These are phyloP conservation scores for Phyllosticta ampelicida DNA, from an alignment of 2,329 filamentous ascomycete species.

Conservation along the genomic window DNA sequence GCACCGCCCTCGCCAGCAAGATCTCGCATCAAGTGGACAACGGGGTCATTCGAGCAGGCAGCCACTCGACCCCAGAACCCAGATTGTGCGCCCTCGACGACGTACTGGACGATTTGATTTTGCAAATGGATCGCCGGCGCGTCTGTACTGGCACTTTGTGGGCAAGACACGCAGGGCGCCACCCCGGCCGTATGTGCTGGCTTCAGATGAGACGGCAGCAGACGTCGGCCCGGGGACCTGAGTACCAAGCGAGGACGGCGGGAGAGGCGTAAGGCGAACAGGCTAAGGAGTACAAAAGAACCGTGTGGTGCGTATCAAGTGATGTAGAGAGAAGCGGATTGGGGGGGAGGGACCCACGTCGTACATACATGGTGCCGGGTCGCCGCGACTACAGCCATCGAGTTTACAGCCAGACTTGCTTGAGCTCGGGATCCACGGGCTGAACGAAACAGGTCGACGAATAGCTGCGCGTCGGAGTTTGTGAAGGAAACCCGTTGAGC, in stretches of 20 bases:
- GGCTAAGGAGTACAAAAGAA: neutral
- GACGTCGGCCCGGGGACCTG: neutral
- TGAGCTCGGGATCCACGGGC: neutral
- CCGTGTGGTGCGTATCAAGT: neutral
- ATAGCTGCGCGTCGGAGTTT: neutral
- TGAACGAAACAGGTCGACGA: neutral
- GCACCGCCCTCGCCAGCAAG: neutral
- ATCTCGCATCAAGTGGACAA: neutral
- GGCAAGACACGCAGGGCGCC: neutral
- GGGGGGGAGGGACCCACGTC: neutral
- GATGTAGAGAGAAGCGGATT: neutral
- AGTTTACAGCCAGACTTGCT: neutral
- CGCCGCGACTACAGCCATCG: neutral
- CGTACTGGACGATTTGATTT: neutral
- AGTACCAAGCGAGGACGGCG: neutral
- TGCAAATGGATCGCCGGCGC: neutral
- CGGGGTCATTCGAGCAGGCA: neutral
- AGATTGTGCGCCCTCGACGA: neutral
- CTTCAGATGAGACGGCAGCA: neutral
- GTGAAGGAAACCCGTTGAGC: neutral
- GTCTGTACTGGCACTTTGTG: neutral
- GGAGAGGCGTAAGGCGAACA: neutral
- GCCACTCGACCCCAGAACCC: neutral
- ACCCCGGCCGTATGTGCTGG: neutral
- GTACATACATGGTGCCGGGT: neutral